Percentiles rank a stretch among this genome's conserved stretches.
Conservation (phyloP, 2,329 filamentous ascomycete species). For the Colletotrichum sp. region DNA sequence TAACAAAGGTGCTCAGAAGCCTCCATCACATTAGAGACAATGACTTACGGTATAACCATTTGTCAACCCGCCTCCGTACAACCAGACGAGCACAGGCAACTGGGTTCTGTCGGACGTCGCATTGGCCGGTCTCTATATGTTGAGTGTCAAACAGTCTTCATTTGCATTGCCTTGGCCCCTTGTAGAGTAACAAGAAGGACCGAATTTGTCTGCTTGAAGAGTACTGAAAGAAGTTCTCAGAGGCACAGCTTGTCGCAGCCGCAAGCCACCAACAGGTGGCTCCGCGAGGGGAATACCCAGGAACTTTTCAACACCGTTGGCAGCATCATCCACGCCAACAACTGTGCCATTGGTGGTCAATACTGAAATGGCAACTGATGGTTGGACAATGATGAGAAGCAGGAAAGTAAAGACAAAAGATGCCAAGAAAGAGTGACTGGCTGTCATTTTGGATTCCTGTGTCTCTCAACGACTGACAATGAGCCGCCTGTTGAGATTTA, state of each 20-base stretch:
- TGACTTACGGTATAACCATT: slow-evolving; percentile 6
- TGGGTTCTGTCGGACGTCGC: slow-evolving; percentile 33
- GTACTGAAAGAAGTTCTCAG: slow-evolving; percentile 47
- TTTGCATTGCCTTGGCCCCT: slow-evolving; percentile 48
- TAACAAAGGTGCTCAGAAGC: not conserved
- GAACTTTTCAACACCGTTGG: slow-evolving; percentile 31
- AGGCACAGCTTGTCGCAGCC: slow-evolving; percentile 54
- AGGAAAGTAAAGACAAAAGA: not conserved
- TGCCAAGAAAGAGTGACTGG: not conserved
- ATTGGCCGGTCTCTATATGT: slow-evolving; percentile 26
- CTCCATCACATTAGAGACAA: not conserved
- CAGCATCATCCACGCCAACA: not conserved
- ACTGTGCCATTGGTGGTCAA: not conserved
- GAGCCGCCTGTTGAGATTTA: not conserved
- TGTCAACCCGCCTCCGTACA: slow-evolving; percentile 46
- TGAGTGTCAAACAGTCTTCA: slow-evolving; percentile 32
- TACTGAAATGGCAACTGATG: not conserved
- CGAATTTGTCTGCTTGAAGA: slow-evolving; percentile 42
- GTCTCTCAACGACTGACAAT: not conserved
- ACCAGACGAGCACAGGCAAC: slow-evolving; percentile 64
- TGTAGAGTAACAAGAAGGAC: slow-evolving; percentile 50
- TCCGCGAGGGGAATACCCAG: slow-evolving; percentile 46
- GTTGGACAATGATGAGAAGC: accelerated
- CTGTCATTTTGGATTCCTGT: accelerated
- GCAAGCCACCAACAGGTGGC: slow-evolving; percentile 44